These are phyloP conservation scores for Penstemon davidsonii DNA, from an alignment of 257 asterid species.

Conservation along the genomic window DNA sequence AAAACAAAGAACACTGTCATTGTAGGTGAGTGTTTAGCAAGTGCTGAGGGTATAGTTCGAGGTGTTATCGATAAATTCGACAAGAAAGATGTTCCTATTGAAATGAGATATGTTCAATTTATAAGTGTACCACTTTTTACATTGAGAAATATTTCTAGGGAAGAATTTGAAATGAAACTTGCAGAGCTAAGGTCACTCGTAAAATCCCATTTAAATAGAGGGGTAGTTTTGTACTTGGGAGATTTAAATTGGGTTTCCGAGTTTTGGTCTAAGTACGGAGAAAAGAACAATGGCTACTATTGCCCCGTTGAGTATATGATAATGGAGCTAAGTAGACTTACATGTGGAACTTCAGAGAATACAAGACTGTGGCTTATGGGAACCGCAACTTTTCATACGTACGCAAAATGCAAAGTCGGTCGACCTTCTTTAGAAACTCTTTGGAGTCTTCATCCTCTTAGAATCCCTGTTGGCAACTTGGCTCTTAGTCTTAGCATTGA, in stretches of 20 bases:
- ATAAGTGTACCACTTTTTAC: slow-evolving; percentile 78
- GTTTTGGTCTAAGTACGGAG: slow-evolving; percentile 71
- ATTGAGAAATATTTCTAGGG: slow-evolving; percentile 48
- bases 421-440: slow-evolving; percentile 77
- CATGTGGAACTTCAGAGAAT: slow-evolving; percentile 45
- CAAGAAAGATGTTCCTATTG: slow-evolving; percentile 52
- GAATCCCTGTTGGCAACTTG: slow-evolving; percentile 51
- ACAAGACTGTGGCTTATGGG: slow-evolving; percentile 77
- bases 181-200: slow-evolving; percentile 73
- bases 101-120: slow-evolving; percentile 67
- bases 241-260: slow-evolving; percentile 81
- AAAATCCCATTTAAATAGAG: slow-evolving; percentile 52
- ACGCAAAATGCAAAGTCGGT: slow-evolving; percentile 65
- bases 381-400: slow-evolving; percentile 61
- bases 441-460: slow-evolving; percentile 79
- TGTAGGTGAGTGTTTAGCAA: slow-evolving; percentile 46
- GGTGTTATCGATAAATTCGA: slow-evolving; percentile 68
- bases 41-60: slow-evolving; percentile 55
- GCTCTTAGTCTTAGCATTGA: slow-evolving; percentile 70
- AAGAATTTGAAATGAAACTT: slow-evolving; percentile 70
- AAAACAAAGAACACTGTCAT: slow-evolving; percentile 57
- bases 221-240: slow-evolving; percentile 83
- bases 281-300: slow-evolving; percentile 38
- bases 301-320: slow-evolving; percentile 84
- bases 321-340: slow-evolving; percentile 79